Evolutionary conservation across 495 filamentous ascomycete species (phyloP).

Genomic region (Annulohypoxylon stygium): DNA sequence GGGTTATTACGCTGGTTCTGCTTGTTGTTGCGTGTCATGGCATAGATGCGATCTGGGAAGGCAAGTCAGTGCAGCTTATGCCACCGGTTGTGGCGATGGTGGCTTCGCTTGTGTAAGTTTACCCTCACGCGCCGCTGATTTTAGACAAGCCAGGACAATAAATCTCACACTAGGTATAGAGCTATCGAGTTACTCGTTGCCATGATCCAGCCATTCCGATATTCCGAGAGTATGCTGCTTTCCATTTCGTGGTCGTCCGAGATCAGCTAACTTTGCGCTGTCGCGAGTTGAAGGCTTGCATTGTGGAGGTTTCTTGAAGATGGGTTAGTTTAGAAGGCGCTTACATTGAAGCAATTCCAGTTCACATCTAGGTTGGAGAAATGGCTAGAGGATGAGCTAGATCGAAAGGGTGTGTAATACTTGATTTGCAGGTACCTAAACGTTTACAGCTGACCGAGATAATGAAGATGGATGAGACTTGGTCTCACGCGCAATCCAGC

Average conservation of each 20-base stretch:
- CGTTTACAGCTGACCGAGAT: background rate
- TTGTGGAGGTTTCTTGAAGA: background rate
- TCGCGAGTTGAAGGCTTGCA: background rate
- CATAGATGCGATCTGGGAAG: background rate
- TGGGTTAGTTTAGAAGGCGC: background rate
- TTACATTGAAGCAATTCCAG: background rate
- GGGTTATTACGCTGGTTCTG: slow-evolving; percentile 12
- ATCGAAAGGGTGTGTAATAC: background rate
- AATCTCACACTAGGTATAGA: background rate
- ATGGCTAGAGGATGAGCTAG: background rate
- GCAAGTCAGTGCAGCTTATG: background rate
- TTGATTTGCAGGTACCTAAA: background rate
- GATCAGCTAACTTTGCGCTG: background rate
- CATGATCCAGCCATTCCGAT: slow-evolving; percentile 20
- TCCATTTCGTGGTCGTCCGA: background rate
- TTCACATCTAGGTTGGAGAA: background rate
- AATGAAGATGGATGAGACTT: background rate
- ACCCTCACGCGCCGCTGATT: no score
- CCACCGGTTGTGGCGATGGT: slow-evolving; percentile 23
- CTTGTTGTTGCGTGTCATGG: slow-evolving; percentile 15
- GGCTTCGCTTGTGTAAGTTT: slow-evolving; percentile 24
- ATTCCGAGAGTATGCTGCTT: slow-evolving; percentile 17
- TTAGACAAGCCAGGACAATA: background rate
- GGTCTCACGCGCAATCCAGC: background rate
- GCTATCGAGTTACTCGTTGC: slow-evolving; percentile 17